Conservation (phyloP, 2,329 filamentous ascomycete species). For the Lecanosticta acicola region DNA sequence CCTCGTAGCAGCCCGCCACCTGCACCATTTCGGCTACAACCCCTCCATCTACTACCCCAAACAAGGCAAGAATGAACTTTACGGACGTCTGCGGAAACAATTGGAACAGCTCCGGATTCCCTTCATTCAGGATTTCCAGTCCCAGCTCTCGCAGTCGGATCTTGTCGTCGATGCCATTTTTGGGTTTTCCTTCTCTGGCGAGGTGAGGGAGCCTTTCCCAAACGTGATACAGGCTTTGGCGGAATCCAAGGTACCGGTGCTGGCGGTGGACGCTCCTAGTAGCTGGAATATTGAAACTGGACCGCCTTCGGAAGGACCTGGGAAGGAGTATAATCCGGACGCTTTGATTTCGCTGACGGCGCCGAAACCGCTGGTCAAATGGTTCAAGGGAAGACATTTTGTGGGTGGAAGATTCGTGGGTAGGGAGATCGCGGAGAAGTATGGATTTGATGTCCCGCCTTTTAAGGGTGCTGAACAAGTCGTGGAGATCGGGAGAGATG, state of each 20-base stretch:
- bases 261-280: slow-evolving; percentile 86
- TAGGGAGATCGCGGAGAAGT: slow-evolving; percentile 72
- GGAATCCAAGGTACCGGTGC: slow-evolving; percentile 66
- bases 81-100: slow-evolving; percentile 80
- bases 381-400: slow-evolving; percentile 85
- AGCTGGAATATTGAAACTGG: slow-evolving; percentile 91
- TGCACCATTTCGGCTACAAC: slow-evolving; percentile 85
- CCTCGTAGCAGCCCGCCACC: slow-evolving; percentile 85
- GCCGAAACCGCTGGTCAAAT: slow-evolving; percentile 80
- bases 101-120: slow-evolving; percentile 75
- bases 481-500: slow-evolving; percentile 59
- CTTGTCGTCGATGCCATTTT: slow-evolving; percentile 92
- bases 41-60: slow-evolving; percentile 92
- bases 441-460: slow-evolving; percentile 71
- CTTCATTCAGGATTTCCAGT: slow-evolving; percentile 73
- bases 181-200: slow-evolving; percentile 86
- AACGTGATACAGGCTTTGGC: slow-evolving; percentile 72
- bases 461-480: slow-evolving; percentile 88
- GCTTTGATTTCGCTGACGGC: slow-evolving; percentile 85
- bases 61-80: slow-evolving; percentile 81
- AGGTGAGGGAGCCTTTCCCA: slow-evolving; percentile 88
- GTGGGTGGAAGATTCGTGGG: slow-evolving; percentile 86
- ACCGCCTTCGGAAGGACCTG: slow-evolving; percentile 69
- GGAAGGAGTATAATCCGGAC: slow-evolving; percentile 72
- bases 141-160: slow-evolving; percentile 62